Evolutionary conservation across 805 yeast genomes (phyloP).

Genomic region (Candida corydali): DNA sequence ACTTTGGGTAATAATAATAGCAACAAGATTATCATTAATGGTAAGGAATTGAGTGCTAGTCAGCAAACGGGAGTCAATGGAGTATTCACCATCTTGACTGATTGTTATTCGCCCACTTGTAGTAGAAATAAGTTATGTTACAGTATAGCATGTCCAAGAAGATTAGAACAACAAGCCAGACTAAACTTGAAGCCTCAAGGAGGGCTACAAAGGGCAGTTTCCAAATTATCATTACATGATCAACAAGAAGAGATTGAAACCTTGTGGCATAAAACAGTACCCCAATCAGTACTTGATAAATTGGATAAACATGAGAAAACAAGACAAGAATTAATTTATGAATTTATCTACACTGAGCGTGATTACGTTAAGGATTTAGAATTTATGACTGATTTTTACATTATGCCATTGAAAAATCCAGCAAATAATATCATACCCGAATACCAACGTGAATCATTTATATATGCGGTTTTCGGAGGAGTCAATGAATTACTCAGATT

Average conservation of each 20-base stretch:
- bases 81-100: conserved; percentile 86
- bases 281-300: conserved; percentile 69
- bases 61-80: conserved; percentile 62
- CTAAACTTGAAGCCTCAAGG: conserved; percentile 85
- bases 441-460: conserved; percentile 83
- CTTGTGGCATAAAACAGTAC: conserved; percentile 91
- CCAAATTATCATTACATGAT: conserved; percentile 63
- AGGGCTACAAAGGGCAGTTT: conserved; percentile 73
- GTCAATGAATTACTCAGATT: conserved; percentile 82
- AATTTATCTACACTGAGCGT: conserved; percentile 88
- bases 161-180: conserved; percentile 93
- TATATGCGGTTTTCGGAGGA: conserved; percentile 87
- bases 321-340: conserved; percentile 93
- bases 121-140: conserved; percentile 84
- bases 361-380: conserved; percentile 94
- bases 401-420: conserved; percentile 82
- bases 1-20: not conserved
- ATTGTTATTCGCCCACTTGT: conserved; percentile 97
- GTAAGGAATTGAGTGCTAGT: conserved; percentile 12
- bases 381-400: conserved; percentile 89
- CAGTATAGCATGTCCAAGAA: conserved; percentile 92
- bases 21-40: no score
- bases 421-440: conserved; percentile 75
- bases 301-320: conserved; percentile 82
- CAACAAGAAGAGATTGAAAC: conserved; percentile 66